Base-by-base conservation (phyloP, 345 rosid species). In the Bruguiera gymnorhiza region DNA sequence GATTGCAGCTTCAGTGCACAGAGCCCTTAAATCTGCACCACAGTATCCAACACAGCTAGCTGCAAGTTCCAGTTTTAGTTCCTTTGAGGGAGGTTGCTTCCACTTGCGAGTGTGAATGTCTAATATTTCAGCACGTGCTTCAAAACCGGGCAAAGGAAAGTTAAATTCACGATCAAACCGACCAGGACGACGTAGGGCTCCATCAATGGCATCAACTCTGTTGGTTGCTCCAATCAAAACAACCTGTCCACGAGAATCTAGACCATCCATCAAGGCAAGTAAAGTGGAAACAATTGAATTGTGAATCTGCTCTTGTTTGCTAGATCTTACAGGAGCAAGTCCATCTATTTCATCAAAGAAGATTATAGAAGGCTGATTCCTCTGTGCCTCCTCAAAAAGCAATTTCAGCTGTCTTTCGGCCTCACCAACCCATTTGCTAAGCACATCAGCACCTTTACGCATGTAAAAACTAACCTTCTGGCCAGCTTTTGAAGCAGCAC, bases 371-470 rank as follows among this genome's bases (percentile, higher is more conserved):
- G 99, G 99, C 74, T 96, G 99, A 74, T 96, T 96, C 79, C 90
- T 85, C 73, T 96, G 99, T 51, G 99, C 99, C 73, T 96, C 99
- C 82, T 96, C 98, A 72, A 96, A 96, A 66, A 96, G 98, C 76
- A 96, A 79, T 81, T 96, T 96, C 79, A 96, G 72, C 62, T 96
- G 99, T 77, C 99, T 92, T 78, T 96, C 99, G 63, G 99, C 99
- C 89, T 96, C 99, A 65, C 99, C 99, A 79, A 96, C 99, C 99
- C 99, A 96, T 76, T 96, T 96, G 83, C 99, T 96, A 74, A 96
- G 97, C 52, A 96, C 99, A 77, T 96, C 99, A 78, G 99, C 99
- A 78, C 99, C 99, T 85, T 96, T 96, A 46, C 99, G 91, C 99
- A 96, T 96, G 79, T 96, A 96, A 87, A 96, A 96, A 78, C 92